These are phyloP conservation scores for Arxiozyma slooffiae DNA, from an alignment of 1,139 yeast species.

Conservation along the genomic window DNA sequence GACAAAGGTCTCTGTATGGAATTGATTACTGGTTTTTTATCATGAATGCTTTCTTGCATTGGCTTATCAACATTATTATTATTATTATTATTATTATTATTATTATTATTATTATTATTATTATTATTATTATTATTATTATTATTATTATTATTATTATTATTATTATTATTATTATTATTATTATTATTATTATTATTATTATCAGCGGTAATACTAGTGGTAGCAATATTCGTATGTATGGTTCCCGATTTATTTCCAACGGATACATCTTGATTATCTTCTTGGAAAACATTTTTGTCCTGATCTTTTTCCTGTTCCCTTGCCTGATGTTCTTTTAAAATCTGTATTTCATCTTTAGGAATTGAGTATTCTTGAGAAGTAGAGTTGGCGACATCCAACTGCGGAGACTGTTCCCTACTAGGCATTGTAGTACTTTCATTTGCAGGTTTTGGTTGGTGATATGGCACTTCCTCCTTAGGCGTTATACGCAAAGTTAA, in stretches of 20 bases:
- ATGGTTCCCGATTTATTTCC: background rate
- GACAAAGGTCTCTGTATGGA: background rate
- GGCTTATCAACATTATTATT: too few species aligned
- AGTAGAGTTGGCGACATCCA: background rate
- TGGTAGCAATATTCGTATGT: background rate
- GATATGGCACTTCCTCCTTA: conserved; percentile 4
- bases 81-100: too few species aligned
- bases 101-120: too few species aligned
- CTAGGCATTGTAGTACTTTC: conserved; percentile 1
- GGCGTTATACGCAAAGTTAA: conserved; percentile 8
- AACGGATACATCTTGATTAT: background rate
- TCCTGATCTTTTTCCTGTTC: conserved; percentile 11
- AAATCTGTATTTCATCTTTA: conserved; percentile 3
- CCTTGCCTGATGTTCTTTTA: conserved; percentile 4
- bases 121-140: too few species aligned
- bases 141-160: too few species aligned
- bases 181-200: too few species aligned
- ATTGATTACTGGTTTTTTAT: background rate
- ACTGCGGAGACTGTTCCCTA: conserved; percentile 2
- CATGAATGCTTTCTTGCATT: background rate
- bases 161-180: too few species aligned
- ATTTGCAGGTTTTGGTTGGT: conserved; percentile 2
- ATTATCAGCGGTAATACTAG: too few species aligned
- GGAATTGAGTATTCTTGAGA: conserved; percentile 1
- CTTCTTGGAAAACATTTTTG: background rate